Evolutionary conservation across 2,329 filamentous ascomycete species (phyloP).

Genomic region (Massarina eburnea): DNA sequence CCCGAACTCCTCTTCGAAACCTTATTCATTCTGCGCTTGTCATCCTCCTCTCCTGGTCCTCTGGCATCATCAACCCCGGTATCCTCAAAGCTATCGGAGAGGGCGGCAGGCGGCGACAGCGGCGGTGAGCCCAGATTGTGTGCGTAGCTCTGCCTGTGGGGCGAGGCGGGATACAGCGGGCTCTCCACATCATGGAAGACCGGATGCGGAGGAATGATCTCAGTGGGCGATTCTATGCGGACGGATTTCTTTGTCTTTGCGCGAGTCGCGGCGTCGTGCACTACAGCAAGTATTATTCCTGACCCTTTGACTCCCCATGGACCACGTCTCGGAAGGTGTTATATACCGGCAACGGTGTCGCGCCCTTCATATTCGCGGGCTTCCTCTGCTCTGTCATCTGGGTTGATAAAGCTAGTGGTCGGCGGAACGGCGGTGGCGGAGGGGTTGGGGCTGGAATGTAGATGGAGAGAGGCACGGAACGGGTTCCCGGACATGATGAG

Average conservation of each 20-base stretch:
- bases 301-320: constrained; percentile 18
- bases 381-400: constrained; percentile 24
- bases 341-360: constrained; percentile 36
- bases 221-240: constrained; percentile 51
- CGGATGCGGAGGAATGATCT: constrained; percentile 39
- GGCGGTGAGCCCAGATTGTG: constrained; percentile 20
- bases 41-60: constrained; percentile 28
- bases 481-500: constrained; percentile 45
- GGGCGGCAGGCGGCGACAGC: constrained; percentile 17
- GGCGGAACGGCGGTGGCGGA: constrained; percentile 21
- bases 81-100: constrained; percentile 21
- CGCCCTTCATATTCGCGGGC: constrained; percentile 13
- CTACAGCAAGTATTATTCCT: constrained; percentile 41
- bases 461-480: constrained; percentile 39
- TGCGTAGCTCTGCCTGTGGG: constrained; percentile 15
- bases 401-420: constrained; percentile 29
- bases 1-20: constrained; percentile 24
- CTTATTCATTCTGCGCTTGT: constrained; percentile 21
- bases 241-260: constrained; percentile 61
- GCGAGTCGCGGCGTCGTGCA: constrained; percentile 24
- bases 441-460: constrained; percentile 16
- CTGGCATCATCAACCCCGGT: constrained; percentile 14
- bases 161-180: constrained; percentile 5
- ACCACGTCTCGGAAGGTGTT: constrained; percentile 9
- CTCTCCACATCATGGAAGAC: constrained; percentile 25